Percentiles rank a stretch among this genome's conserved stretches.
These are phyloP conservation scores for Colletotrichum abscissum DNA, from an alignment of 2,329 filamentous ascomycete genomes.

Conservation along the genomic window DNA sequence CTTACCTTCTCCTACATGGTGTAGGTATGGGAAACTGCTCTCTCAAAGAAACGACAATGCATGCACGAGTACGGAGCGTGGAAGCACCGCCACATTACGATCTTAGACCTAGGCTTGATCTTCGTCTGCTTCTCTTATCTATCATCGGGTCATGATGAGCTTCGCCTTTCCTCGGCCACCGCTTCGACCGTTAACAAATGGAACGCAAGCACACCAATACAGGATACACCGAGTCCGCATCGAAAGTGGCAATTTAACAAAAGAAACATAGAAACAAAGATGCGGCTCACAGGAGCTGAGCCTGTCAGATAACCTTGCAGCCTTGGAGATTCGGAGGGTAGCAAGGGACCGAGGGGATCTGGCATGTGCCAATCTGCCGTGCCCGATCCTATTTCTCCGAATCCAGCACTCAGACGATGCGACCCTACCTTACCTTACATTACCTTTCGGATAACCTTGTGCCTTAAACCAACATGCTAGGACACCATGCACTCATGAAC, in stretches of 20 bases:
- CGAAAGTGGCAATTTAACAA: background rate
- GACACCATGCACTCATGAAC: slow-evolving; percentile 2
- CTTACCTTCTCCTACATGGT: background rate
- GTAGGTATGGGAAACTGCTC: background rate
- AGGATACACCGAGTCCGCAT: background rate
- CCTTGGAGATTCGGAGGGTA: background rate
- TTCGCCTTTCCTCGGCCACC: background rate
- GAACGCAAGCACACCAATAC: background rate
- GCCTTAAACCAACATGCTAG: background rate
- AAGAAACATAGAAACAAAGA: background rate
- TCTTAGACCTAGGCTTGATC: background rate
- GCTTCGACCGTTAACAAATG: background rate
- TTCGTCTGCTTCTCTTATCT: background rate
- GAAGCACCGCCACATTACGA: background rate
- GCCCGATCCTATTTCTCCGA: background rate
- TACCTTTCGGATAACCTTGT: background rate
- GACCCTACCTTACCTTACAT: slow-evolving; percentile 1
- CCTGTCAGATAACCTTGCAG: slow-evolving; percentile 13
- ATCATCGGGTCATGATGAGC: background rate
- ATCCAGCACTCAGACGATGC: slow-evolving; percentile 4
- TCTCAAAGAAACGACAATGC: background rate
- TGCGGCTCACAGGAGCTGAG: slow-evolving; percentile 13
- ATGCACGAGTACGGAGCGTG: background rate
- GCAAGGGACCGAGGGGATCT: slow-evolving; percentile 1
- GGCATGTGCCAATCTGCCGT: slow-evolving; percentile 2